Conservation (phyloP, 2,329 filamentous ascomycete genomes). For the Ascochyta viciae-villosae region DNA sequence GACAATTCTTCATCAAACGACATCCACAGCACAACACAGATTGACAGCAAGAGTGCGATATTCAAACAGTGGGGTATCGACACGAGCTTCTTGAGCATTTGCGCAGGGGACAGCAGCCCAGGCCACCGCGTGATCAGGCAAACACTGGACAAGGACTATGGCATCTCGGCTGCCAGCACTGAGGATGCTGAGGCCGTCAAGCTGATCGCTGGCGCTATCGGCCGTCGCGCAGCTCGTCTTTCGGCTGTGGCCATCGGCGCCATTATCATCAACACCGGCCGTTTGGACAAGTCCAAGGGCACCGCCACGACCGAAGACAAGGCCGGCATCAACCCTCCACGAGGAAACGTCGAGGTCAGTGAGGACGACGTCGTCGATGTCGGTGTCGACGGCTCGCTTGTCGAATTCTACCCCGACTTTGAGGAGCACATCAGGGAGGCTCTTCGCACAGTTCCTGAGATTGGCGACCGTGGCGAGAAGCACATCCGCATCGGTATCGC, state of each 20-base stretch:
- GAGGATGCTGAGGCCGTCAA: constrained; percentile 92
- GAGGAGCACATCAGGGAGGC: constrained; percentile 87
- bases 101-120: constrained; percentile 78
- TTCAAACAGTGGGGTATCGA: constrained; percentile 88
- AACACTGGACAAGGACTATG: constrained; percentile 77
- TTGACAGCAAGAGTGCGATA: constrained; percentile 64
- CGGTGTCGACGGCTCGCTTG: constrained; percentile 91
- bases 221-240: constrained; percentile 84
- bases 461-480: constrained; percentile 80
- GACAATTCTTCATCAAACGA: constrained; percentile 75
- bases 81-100: constrained; percentile 86
- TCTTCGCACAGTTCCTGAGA: constrained; percentile 75
- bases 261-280: constrained; percentile 80
- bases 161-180: constrained; percentile 75
- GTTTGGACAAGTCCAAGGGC: constrained; percentile 57
- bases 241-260: constrained; percentile 88
- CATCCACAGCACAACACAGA: constrained; percentile 69
- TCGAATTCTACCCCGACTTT: constrained; percentile 96
- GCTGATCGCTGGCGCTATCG: constrained; percentile 80
- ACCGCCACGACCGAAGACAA: constrained; percentile 50
- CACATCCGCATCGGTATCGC: constrained; percentile 93
- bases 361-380: constrained; percentile 80
- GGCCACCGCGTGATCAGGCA: constrained; percentile 77
- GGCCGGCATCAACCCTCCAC: constrained; percentile 39
- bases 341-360: constrained; percentile 46